Percentiles rank a stretch among this genome's conserved stretches.
Conservation (phyloP, 176 grass and related monocot species). For the Chloris gayana region DNA sequence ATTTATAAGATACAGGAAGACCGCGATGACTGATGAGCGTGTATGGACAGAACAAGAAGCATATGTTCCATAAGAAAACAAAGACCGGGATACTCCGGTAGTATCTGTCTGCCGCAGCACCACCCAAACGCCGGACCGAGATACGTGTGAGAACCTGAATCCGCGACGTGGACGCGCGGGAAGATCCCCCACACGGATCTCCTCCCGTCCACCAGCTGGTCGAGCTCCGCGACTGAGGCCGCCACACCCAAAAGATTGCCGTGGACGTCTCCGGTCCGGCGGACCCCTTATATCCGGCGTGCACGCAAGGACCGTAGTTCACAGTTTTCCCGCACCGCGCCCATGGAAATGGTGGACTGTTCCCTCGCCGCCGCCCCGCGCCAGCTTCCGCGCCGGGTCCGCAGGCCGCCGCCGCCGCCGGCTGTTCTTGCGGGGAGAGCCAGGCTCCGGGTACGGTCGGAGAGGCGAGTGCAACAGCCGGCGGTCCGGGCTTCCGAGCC, state of each 20-base stretch:
- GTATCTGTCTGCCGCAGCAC: slow-evolving; percentile 19
- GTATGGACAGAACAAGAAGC: no score
- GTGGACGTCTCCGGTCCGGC: slow-evolving; percentile 27
- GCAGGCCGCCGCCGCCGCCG: neutral
- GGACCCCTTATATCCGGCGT: neutral
- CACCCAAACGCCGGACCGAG: slow-evolving; percentile 14
- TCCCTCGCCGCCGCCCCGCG: slow-evolving; percentile 26
- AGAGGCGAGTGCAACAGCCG: neutral
- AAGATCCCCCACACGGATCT: slow-evolving; percentile 43
- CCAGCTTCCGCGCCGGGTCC: neutral
- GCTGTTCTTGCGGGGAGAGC: slow-evolving; percentile 27
- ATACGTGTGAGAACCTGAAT: slow-evolving; percentile 24
- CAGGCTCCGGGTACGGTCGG: slow-evolving; percentile 33
- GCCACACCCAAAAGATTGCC: slow-evolving; percentile 5
- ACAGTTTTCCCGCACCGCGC: neutral
- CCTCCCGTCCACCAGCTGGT: slow-evolving; percentile 52
- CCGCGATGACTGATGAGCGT: no score
- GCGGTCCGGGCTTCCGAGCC: neutral
- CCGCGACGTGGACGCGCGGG: slow-evolving; percentile 26
- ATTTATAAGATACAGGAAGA: no score
- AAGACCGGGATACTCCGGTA: neutral
- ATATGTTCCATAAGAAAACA: no score
- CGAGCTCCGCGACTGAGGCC: neutral
- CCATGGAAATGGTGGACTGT: slow-evolving; percentile 59
- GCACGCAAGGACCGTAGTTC: neutral